phyloP scores from a whole-genome alignment of 371 early-diverging fungal genomes.

The Mortierella sp. region DNA sequence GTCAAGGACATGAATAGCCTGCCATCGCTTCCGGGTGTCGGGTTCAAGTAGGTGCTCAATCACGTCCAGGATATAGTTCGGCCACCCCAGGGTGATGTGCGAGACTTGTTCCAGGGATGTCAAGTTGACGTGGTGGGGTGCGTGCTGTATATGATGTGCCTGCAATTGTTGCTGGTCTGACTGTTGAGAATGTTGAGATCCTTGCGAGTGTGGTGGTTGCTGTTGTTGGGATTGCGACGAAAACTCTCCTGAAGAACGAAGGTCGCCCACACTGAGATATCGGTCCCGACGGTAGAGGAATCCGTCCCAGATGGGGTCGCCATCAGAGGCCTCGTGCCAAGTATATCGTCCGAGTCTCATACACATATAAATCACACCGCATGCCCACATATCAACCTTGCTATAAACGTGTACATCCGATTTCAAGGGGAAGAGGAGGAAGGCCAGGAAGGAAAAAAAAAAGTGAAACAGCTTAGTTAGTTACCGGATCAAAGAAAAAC shows the following conservation, averaged over 20 bases:
- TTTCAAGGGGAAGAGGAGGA: not conserved
- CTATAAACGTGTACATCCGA: constrained; percentile 25
- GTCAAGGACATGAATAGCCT: constrained; percentile 60
- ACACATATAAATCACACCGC: constrained; percentile 69
- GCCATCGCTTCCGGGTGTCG: constrained; percentile 64
- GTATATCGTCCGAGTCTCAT: constrained; percentile 72
- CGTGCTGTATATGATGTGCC: not conserved
- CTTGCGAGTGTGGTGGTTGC: not conserved
- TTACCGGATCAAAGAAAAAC: not conserved
- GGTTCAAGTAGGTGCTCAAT: constrained; percentile 64
- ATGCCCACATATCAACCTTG: constrained; percentile 71
- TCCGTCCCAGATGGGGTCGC: constrained; percentile 66
- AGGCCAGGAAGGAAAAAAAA: not conserved
- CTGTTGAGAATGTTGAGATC: not conserved
- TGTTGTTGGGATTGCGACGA: not conserved
- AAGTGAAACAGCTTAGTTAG: not conserved
- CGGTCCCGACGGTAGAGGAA: constrained; percentile 37
- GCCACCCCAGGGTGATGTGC: constrained; percentile 33
- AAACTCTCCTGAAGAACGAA: constrained; percentile 7
- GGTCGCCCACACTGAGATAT: constrained; percentile 5
- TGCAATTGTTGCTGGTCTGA: not conserved
- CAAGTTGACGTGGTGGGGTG: constrained; percentile 27
- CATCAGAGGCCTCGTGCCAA: constrained; percentile 68
- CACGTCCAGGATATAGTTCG: constrained; percentile 31
- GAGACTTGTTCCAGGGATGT: constrained; percentile 34